Evolutionary conservation across 2,329 filamentous ascomycete genomes (phyloP).

Genomic region (Penicillium decumbens): DNA sequence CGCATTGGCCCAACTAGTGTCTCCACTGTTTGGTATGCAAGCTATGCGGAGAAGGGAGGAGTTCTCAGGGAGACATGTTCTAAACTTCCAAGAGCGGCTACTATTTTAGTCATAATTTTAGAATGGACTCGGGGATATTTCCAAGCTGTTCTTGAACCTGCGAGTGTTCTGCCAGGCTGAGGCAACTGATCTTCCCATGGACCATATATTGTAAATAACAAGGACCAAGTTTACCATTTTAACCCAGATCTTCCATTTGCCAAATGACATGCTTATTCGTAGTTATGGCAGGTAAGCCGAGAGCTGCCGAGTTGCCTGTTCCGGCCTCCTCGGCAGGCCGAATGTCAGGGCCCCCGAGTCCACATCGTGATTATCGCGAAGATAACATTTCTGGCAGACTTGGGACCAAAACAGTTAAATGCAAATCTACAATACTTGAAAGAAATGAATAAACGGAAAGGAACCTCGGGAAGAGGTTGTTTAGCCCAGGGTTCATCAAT

Average conservation of each 20-base stretch:
- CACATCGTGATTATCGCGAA: not conserved
- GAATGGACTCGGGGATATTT: not conserved
- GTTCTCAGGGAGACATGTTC: not conserved
- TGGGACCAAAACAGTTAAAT: not conserved
- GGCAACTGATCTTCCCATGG: not conserved
- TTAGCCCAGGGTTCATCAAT: not conserved
- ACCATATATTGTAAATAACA: not conserved
- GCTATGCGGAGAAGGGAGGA: not conserved
- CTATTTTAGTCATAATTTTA: not conserved
- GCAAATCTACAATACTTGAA: too few species aligned
- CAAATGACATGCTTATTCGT: not conserved
- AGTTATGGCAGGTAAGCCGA: not conserved
- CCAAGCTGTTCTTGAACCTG: too few species aligned
- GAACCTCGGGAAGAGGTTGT: too few species aligned
- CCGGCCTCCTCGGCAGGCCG: not conserved
- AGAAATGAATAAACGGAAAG: too few species aligned
- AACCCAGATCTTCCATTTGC: not conserved
- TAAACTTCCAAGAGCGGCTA: not conserved
- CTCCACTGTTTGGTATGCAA: not conserved
- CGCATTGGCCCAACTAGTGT: not conserved
- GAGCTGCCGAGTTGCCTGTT: not conserved
- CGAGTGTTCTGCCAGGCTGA: too few species aligned
- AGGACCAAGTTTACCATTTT: not conserved
- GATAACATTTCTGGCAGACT: not conserved
- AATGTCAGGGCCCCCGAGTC: not conserved